Conservation (phyloP, 176 grass and related monocot genomes). For the Raddia distichophylla region DNA sequence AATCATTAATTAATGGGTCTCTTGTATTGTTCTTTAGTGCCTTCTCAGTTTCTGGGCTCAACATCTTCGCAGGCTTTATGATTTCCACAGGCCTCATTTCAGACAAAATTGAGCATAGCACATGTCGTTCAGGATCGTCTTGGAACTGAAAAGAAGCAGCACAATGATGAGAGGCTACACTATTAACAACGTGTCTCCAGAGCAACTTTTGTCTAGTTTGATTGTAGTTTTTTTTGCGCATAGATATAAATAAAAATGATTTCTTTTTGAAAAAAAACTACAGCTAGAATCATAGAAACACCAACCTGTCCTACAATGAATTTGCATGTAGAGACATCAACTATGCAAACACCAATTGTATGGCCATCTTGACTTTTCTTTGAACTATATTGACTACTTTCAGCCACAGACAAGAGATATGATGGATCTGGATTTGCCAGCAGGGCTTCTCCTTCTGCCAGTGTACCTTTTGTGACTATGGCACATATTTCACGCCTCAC, state of each 20-base stretch:
- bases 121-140: constrained; percentile 81
- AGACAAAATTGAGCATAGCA: constrained; percentile 78
- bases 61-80: constrained; percentile 73
- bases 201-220: constrained; percentile 15
- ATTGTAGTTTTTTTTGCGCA: constrained; percentile 10
- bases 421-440: constrained; percentile 78
- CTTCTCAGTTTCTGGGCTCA: constrained; percentile 83
- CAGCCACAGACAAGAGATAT: constrained; percentile 82
- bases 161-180: constrained; percentile 34
- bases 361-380: constrained; percentile 47
- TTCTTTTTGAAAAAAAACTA: too few species aligned
- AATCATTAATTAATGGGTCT: constrained; percentile 76
- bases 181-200: background rate
- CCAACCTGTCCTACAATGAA: constrained; percentile 94
- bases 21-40: constrained; percentile 81
- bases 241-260: constrained; percentile 34
- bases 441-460: constrained; percentile 82
- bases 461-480: constrained; percentile 88
- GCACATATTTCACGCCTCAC: constrained; percentile 98
- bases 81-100: constrained; percentile 94
- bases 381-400: constrained; percentile 57
- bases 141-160: constrained; percentile 68
- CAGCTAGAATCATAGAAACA: constrained; percentile 20
- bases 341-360: constrained; percentile 77
- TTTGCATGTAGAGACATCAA: constrained; percentile 97